Base-by-base conservation (phyloP, 306 rosid genomes). In the Malus sieversii region DNA sequence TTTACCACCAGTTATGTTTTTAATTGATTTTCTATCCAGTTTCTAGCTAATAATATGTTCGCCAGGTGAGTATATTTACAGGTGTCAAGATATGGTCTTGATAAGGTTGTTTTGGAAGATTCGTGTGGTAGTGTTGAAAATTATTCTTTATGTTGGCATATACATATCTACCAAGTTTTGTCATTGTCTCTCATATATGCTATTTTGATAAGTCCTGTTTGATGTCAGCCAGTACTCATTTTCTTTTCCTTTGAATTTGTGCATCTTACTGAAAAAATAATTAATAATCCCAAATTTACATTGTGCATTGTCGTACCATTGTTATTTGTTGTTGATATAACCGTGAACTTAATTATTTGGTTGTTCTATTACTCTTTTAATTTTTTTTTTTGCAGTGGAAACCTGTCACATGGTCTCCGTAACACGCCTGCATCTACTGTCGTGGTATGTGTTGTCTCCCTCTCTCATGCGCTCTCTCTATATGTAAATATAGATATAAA, bases 351-450 rank as follows among this genome's bases (percentile, higher is more conserved):
- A 19, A 33, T 77, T 27, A 12, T 59, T 66, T 29, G 42, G 62
- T 69, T 42, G 3, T 35, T 10, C 33, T 15, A 16, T 45, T 45
- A 48, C 64, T 48, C 27, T 71, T 57, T 44, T 48, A 75, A 55
- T 70, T n/a, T 71, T 30, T 4, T 4, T 30, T 66, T 70, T 67
- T 44, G 86, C 74, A 94, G 98, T 86, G 98, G 98, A 77, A 87
- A 90, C 83, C 59, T 81, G 80, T 88, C 97, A 42, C 82, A 72
- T 76, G 98, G 96, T 77, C 97, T 94, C 73, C 93, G 96, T 52
- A 94, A 87, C 85, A 87, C 97, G 64, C 78, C 85, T 68, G 87
- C 97, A 27, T 91, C 96, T 35, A 48, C 85, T 68, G 48, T 90
- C 74, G 70, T 79, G 93, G 98, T 94, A 84, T 78, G 70, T 84